phyloP scores from a whole-genome alignment of 352 stramenopile species.

The Pelagophyceae sp. region DNA sequence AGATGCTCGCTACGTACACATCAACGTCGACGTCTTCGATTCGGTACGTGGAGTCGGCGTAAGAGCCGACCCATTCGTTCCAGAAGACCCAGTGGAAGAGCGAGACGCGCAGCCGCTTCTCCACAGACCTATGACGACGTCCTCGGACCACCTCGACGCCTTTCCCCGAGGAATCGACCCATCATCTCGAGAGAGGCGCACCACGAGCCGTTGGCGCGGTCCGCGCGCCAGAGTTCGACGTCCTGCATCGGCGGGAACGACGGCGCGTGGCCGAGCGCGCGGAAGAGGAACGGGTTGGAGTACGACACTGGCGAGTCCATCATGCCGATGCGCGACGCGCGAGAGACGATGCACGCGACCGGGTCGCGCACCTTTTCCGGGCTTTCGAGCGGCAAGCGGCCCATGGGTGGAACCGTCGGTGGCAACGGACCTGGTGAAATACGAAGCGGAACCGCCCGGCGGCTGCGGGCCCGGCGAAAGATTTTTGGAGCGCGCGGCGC shows the following conservation, averaged over 20 bases:
- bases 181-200: no score
- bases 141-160: no score
- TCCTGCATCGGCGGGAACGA: not conserved
- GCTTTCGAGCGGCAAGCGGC: no score
- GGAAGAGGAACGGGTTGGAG: constrained; percentile 13
- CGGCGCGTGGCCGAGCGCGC: not conserved
- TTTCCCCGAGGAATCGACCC: no score
- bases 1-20: no score
- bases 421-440: constrained; percentile 14
- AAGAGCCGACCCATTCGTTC: constrained; percentile 10
- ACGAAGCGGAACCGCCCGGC: not conserved
- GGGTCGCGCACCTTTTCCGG: not conserved
- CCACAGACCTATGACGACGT: no score
- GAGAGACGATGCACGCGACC: not conserved
- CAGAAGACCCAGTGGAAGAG: constrained; percentile 19
- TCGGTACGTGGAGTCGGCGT: constrained; percentile 7
- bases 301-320: constrained; percentile 2
- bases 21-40: constrained; percentile 12
- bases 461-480: not conserved
- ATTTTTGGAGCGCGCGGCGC: not conserved
- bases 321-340: not conserved
- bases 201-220: not conserved
- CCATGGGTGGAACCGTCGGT: no score
- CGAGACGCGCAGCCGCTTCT: constrained; percentile 11
- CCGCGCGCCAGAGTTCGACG: not conserved